Evolutionary conservation across 768 basidiomycete genomes (phyloP).

Genomic region (Pisolithus microcarpus): DNA sequence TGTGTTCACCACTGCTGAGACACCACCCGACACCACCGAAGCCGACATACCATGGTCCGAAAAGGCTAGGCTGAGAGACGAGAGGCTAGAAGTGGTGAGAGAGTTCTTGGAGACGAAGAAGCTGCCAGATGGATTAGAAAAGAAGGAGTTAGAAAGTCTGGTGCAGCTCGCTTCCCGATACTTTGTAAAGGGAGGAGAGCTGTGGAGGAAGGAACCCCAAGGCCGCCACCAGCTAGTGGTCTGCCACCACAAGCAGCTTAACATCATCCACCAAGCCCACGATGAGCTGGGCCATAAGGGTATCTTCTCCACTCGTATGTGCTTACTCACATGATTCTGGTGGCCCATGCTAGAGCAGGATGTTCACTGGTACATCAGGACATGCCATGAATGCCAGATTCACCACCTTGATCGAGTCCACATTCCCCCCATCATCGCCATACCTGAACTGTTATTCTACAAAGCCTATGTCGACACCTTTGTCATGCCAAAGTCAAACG

Average conservation of each 20-base stretch:
- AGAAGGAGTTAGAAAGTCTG: neutral
- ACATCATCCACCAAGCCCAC: neutral
- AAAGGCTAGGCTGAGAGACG: neutral
- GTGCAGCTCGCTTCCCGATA: neutral
- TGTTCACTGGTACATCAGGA: constrained; percentile 16
- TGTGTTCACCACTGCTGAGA: neutral
- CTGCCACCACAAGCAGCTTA: neutral
- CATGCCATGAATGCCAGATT: constrained; percentile 29
- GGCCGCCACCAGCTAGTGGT: neutral
- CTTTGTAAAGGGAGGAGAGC: neutral
- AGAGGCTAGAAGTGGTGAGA: neutral
- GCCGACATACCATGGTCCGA: neutral
- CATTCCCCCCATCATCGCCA: constrained; percentile 7
- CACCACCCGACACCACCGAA: no score
- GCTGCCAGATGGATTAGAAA: neutral
- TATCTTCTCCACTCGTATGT: neutral
- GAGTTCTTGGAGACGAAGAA: neutral
- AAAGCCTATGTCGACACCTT: constrained; percentile 2
- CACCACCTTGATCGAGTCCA: constrained; percentile 14
- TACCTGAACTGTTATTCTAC: constrained; percentile 7
- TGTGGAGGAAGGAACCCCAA: neutral
- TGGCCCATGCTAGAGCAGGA: neutral
- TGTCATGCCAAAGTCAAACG: neutral
- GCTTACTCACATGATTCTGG: neutral
- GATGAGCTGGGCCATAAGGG: constrained; percentile 5